Conservation (phyloP, 169 alveolate species). For the Ichthyophthirius multifiliis region DNA sequence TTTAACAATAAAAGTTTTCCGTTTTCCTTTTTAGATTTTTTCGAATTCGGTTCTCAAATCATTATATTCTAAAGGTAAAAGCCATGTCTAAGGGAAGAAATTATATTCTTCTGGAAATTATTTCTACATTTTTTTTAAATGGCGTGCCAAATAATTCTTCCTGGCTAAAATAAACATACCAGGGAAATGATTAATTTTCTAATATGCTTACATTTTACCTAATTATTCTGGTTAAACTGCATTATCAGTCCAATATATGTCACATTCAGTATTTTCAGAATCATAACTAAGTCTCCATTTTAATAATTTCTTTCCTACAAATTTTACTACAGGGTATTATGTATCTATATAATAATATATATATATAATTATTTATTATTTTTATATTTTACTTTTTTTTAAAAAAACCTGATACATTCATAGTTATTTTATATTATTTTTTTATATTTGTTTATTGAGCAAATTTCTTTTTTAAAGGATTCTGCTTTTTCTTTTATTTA, state of each 20-base stretch:
- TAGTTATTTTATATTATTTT: too few species aligned
- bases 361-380: too few species aligned
- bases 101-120: slow-evolving; percentile 41
- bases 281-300: background rate
- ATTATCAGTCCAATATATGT: slow-evolving; percentile 48
- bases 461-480: background rate
- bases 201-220: slow-evolving; percentile 38
- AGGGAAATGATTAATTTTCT: slow-evolving; percentile 52
- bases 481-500: background rate
- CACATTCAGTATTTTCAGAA: slow-evolving; percentile 40
- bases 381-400: too few species aligned
- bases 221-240: slow-evolving; percentile 46
- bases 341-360: slow-evolving; percentile 22
- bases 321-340: slow-evolving; percentile 39
- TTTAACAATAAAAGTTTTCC: background rate
- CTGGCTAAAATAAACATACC: slow-evolving; percentile 47
- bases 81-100: slow-evolving; percentile 48
- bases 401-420: too few species aligned
- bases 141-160: slow-evolving; percentile 43
- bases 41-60: slow-evolving; percentile 34
- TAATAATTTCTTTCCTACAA: slow-evolving; percentile 24
- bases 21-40: background rate
- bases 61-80: slow-evolving; percentile 35
- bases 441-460: background rate
- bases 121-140: slow-evolving; percentile 35